Evolutionary conservation across 2,329 filamentous ascomycete species (phyloP).

Genomic region (Colletotrichum aenigma): DNA sequence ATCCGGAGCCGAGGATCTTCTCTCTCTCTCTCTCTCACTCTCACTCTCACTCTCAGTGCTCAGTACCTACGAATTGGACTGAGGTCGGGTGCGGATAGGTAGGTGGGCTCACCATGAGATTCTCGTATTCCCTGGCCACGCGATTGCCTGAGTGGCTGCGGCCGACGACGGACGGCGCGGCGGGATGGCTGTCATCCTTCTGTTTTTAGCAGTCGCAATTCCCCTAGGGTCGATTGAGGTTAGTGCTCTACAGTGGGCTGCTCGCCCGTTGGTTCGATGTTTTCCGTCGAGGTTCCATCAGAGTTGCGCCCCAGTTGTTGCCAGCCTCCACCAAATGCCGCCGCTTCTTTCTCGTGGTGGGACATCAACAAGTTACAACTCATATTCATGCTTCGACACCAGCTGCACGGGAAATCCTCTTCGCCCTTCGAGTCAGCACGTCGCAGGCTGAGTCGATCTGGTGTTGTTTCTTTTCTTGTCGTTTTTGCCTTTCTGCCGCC

Average conservation of each 20-base stretch:
- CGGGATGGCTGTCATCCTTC: background rate
- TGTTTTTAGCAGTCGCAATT: constrained; percentile 1
- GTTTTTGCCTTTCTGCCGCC: background rate
- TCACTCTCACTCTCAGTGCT: background rate
- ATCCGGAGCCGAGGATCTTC: background rate
- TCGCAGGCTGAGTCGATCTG: background rate
- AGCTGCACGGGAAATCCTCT: background rate
- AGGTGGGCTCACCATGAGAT: background rate
- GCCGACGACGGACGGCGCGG: background rate
- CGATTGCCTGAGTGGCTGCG: background rate
- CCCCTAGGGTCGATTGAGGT: background rate
- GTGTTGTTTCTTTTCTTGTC: background rate
- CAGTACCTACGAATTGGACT: background rate
- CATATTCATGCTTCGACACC: background rate
- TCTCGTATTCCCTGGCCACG: constrained; percentile 15
- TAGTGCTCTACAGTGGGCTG: background rate
- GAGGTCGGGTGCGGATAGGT: background rate
- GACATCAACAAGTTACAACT: background rate
- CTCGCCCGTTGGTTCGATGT: background rate
- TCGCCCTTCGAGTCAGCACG: background rate
- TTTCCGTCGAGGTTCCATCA: background rate
- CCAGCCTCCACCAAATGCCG: background rate
- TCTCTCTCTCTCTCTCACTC: background rate
- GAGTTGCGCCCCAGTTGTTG: background rate
- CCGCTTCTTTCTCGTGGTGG: background rate